Evolutionary conservation across 495 filamentous ascomycete genomes (phyloP), one percentile per base, ranked within the genome.

Genomic region (Pyrenula massariospora): DNA sequence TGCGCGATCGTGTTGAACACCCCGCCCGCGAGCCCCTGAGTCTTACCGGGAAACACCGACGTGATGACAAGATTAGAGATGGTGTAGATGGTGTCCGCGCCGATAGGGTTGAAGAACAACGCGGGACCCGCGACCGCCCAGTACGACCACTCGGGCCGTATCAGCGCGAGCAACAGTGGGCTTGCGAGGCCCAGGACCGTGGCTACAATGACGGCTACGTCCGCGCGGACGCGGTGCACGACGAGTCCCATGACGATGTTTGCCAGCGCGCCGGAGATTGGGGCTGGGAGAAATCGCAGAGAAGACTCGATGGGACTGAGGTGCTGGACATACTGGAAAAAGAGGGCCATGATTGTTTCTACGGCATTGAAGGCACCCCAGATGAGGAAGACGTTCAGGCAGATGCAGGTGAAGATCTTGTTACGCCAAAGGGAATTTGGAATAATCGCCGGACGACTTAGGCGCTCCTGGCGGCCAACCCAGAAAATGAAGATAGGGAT

Each of bases 1-100:
- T 83, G 79, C 2, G 72, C 62, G 11, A 80, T 60, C 0, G 77
- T 80, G 60, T 82, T 84, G 68, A 85, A 82, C 0, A 85, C 79
- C 15, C 77, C 78, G 5, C 79, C 79, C 11, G 80, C 80, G 8
- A 85, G 66, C 0, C 67, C 74, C 31, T 66, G 59, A 2, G 53
- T 57, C 10, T 63, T 54, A 0, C 12, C 20, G 20, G 62, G 56
- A n/a, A 68, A 66, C 8, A 68, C 68, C 15, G 61, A 58, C 1
- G 77, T 71, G 52, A 84, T 80, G 53, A 83, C 53, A 12, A 84
- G 61, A 58, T 78, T 77, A 2, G 76, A 71, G 1, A 83, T 69
- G 0, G 71, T 75, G 63, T 78, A 84, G 0, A 83, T 65, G 0
- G 67, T 64, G 59, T 81, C 79, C 8, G 73, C 68, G 47, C 67